Evolutionary conservation across 2,329 filamentous ascomycete genomes (phyloP).

Genomic region (Botrytis elliptica): DNA sequence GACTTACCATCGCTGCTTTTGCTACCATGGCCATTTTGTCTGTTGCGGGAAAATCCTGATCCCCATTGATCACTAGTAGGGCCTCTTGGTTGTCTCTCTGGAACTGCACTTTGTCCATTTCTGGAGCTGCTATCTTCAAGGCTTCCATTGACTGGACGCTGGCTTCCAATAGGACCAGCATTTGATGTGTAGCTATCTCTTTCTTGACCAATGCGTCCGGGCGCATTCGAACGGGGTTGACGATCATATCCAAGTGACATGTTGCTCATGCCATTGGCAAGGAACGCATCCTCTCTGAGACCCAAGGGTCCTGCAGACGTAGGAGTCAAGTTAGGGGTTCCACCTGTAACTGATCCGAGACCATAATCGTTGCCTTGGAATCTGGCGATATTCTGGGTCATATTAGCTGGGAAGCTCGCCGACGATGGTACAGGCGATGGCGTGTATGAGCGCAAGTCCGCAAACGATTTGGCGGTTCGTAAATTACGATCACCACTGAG

Average conservation of each 20-base stretch:
- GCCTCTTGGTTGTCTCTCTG: constrained; percentile 63
- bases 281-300: constrained; percentile 33
- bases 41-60: constrained; percentile 52
- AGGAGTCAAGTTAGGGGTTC: constrained; percentile 67
- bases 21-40: constrained; percentile 60
- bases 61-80: constrained; percentile 59
- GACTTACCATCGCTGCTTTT: constrained; percentile 57
- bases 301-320: constrained; percentile 71
- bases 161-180: constrained; percentile 63
- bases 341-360: constrained; percentile 55
- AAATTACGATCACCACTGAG: constrained; percentile 73
- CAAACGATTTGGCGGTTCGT: constrained; percentile 92
- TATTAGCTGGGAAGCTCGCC: constrained; percentile 75
- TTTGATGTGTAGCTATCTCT: constrained; percentile 44
- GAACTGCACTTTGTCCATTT: constrained; percentile 41
- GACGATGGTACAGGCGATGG: constrained; percentile 89
- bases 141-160: constrained; percentile 51
- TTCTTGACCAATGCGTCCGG: constrained; percentile 47
- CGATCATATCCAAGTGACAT: constrained; percentile 53
- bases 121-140: constrained; percentile 34
- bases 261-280: constrained; percentile 54
- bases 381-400: constrained; percentile 61
- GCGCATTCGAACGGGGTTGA: constrained; percentile 38
- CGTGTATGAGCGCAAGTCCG: constrained; percentile 90
- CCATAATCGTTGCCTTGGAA: constrained; percentile 55